A percentile compares a stretch with the other conserved stretches of the same genome.
Conservation (phyloP, 768 basidiomycete genomes). For the Infundibulicybe gibba region DNA sequence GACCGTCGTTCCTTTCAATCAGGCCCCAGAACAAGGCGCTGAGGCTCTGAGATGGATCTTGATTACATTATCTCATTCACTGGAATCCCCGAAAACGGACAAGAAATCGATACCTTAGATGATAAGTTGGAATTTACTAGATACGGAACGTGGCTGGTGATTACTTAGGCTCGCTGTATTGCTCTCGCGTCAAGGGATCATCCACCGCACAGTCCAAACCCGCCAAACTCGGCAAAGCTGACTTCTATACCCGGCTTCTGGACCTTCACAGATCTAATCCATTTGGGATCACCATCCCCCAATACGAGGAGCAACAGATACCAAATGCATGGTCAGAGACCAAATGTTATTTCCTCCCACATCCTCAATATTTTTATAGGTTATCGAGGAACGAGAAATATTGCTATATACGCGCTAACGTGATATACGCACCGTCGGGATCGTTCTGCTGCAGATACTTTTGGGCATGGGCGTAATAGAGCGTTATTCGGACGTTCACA, state of each 20-base stretch:
- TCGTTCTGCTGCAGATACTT: slow-evolving; percentile 83
- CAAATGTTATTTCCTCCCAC: not conserved
- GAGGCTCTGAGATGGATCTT: slow-evolving; percentile 96
- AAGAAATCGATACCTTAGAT: slow-evolving; percentile 95
- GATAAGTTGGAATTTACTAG: slow-evolving; percentile 86
- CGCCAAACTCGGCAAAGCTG: slow-evolving; percentile 72
- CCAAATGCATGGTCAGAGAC: slow-evolving; percentile 41
- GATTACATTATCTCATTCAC: slow-evolving; percentile 99
- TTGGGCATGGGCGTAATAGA: slow-evolving; percentile 69
- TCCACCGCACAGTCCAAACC: slow-evolving; percentile 51
- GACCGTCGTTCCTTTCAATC: slow-evolving; percentile 98
- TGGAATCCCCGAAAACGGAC: slow-evolving; percentile 96
- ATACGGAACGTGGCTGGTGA: no score
- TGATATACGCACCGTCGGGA: slow-evolving; percentile 80
- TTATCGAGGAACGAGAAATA: slow-evolving; percentile 75
- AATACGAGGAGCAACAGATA: slow-evolving; percentile 31
- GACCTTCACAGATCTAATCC: slow-evolving; percentile 86
- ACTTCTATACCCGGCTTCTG: slow-evolving; percentile 66
- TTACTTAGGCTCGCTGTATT: slow-evolving; percentile 50
- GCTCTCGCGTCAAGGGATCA: slow-evolving; percentile 54
- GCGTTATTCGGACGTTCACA: slow-evolving; percentile 49
- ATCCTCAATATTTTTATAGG: slow-evolving; percentile 35
- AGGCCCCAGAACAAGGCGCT: slow-evolving; percentile 97
- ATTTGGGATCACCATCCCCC: slow-evolving; percentile 42
- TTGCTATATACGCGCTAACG: slow-evolving; percentile 67